phyloP scores from a whole-genome alignment of 441 rosid species.

The Omphalea diandra region DNA sequence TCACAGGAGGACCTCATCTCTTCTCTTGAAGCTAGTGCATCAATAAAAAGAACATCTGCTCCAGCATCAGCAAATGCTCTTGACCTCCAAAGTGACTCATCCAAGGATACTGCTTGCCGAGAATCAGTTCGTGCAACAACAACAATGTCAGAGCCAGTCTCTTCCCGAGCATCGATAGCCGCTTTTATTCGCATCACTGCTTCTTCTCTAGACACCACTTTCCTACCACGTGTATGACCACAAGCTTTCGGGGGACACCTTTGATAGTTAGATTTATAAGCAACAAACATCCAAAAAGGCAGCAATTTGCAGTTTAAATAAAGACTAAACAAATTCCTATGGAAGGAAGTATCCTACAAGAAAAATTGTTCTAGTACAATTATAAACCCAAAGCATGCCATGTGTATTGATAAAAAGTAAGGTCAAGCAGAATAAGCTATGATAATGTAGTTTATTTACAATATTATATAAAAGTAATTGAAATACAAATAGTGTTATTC shows the following conservation, averaged over 20 bases:
- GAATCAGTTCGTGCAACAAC: conserved; percentile 85
- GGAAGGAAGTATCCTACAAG: not conserved
- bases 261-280: conserved; percentile 27
- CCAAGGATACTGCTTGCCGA: conserved; percentile 74
- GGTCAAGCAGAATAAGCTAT: too few relatives aligned
- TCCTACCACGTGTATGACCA: conserved; percentile 57
- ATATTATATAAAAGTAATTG: not conserved
- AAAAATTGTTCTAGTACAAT: not conserved
- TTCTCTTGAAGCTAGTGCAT: conserved; percentile 78
- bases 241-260: conserved; percentile 88
- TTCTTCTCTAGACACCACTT: conserved; percentile 87
- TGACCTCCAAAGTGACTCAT: conserved; percentile 81
- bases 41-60: conserved; percentile 83
- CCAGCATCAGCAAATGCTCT: conserved; percentile 93
- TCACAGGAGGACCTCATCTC: conserved; percentile 90
- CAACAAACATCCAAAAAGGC: conserved; percentile 16
- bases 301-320: conserved; percentile 3
- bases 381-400: not conserved
- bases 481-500: not conserved
- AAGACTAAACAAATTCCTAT: not conserved
- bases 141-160: conserved; percentile 73
- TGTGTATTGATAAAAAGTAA: not conserved
- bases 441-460: not conserved
- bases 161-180: conserved; percentile 82
- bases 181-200: conserved; percentile 82